Evolutionary conservation across 2,329 filamentous ascomycete species (phyloP).

Genomic region (Paradendryphiella salina): DNA sequence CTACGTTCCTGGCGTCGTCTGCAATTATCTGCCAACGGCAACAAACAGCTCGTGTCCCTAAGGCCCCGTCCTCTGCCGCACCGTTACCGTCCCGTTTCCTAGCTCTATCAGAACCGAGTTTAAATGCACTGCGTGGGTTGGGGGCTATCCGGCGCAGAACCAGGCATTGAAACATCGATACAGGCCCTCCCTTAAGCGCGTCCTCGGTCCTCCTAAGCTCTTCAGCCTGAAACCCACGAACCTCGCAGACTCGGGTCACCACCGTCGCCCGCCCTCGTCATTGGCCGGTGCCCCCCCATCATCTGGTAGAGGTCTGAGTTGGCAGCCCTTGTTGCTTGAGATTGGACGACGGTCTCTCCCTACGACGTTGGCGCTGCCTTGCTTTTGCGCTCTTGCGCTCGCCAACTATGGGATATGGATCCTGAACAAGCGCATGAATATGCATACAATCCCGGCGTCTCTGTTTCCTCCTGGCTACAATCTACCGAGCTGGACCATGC

Average conservation of each 20-base stretch:
- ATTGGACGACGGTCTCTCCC: slow-evolving; percentile 14
- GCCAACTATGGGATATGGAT: slow-evolving; percentile 21
- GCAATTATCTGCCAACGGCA: no score
- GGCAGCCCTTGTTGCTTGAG: slow-evolving; percentile 10
- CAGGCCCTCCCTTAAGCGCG: not conserved
- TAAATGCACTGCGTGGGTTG: slow-evolving; percentile 6
- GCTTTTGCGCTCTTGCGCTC: slow-evolving; percentile 14
- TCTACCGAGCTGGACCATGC: slow-evolving; percentile 31
- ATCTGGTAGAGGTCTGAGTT: slow-evolving; percentile 5
- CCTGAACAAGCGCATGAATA: slow-evolving; percentile 18
- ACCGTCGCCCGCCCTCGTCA: not conserved
- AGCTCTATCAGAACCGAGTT: slow-evolving; percentile 10
- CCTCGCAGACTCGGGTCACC: slow-evolving; percentile 2
- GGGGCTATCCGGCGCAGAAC: slow-evolving; percentile 1
- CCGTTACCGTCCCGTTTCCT: slow-evolving; percentile 12
- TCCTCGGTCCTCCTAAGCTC: not conserved
- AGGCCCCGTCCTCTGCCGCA: slow-evolving; percentile 5
- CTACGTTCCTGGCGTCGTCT: no score
- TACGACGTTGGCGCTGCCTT: slow-evolving; percentile 17
- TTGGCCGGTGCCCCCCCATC: slow-evolving; percentile 4
- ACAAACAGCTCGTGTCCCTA: not conserved
- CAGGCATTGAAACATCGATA: no score
- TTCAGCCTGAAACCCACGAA: slow-evolving; percentile 11
- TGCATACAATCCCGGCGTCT: slow-evolving; percentile 18
- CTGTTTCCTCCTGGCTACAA: slow-evolving; percentile 37